Evolutionary conservation across 2,329 filamentous ascomycete genomes (phyloP).

Genomic region (Colletotrichum lupini): DNA sequence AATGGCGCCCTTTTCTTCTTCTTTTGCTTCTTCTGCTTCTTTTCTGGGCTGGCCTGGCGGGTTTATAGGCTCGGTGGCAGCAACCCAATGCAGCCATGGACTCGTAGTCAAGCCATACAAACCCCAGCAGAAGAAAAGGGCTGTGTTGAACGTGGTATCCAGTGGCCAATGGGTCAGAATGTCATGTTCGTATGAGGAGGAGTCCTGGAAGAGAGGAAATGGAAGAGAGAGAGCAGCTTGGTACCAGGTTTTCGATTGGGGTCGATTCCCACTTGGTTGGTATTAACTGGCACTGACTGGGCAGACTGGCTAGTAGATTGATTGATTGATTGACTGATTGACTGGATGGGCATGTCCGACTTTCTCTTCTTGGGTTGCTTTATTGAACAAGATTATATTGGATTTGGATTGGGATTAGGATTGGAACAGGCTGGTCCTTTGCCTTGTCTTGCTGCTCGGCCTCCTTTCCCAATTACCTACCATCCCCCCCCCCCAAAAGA

Average conservation of each 20-base stretch:
- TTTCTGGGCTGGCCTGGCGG: not conserved
- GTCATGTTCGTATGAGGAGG: too few species aligned
- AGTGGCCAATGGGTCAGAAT: too few species aligned
- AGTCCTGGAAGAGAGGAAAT: not conserved
- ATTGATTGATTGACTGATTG: not conserved
- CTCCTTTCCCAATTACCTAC: not conserved
- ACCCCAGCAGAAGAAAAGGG: not conserved
- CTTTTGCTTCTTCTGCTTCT: not conserved
- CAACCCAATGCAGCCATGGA: not conserved
- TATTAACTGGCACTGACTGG: not conserved
- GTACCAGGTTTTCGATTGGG: not conserved
- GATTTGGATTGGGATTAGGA: not conserved
- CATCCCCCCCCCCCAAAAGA: too few species aligned
- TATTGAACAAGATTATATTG: slow-evolving; percentile 23
- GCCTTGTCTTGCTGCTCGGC: not conserved
- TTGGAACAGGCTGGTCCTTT: not conserved
- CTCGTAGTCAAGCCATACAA: not conserved
- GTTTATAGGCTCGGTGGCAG: not conserved
- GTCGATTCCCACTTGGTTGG: not conserved
- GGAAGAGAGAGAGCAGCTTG: not conserved
- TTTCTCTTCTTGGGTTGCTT: slow-evolving; percentile 18
- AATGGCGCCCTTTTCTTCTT: not conserved
- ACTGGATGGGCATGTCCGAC: slow-evolving; percentile 1
- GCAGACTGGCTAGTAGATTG: too few species aligned
- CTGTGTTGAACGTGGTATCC: too few species aligned